These are phyloP conservation scores for Venturia asperata DNA, from an alignment of 2,329 filamentous ascomycete genomes.

Conservation along the genomic window DNA sequence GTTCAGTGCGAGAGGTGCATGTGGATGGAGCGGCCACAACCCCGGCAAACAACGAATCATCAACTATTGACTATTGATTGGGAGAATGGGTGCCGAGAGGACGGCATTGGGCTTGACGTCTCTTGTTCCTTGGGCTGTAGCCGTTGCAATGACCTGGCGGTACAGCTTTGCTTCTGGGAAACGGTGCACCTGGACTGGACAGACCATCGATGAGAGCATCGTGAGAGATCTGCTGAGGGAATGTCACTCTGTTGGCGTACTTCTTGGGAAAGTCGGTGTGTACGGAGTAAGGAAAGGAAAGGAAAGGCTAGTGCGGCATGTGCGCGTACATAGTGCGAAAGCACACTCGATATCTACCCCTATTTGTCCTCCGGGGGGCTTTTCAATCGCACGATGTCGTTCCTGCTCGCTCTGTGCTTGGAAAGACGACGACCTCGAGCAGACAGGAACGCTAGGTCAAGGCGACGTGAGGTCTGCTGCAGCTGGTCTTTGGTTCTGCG, in stretches of 20 bases:
- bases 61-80: background rate
- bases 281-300: too few species aligned
- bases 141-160: background rate
- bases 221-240: background rate
- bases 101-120: background rate
- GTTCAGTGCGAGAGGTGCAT: background rate
- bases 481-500: background rate
- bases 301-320: background rate
- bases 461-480: background rate
- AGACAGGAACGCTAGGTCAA: background rate
- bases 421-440: background rate
- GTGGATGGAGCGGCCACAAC: background rate
- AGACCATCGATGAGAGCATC: background rate
- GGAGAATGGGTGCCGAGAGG: background rate
- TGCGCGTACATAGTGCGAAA: background rate
- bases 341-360: conserved; percentile 5
- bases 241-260: background rate
- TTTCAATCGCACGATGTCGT: background rate
- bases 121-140: background rate
- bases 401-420: background rate
- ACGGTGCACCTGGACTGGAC: background rate
- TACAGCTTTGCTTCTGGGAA: background rate
- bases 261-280: background rate
- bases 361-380: background rate
- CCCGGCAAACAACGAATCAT: background rate